phyloP scores from a whole-genome alignment of 192 early-diverging fungal genomes.

The Pecoramyces ruminantium region DNA sequence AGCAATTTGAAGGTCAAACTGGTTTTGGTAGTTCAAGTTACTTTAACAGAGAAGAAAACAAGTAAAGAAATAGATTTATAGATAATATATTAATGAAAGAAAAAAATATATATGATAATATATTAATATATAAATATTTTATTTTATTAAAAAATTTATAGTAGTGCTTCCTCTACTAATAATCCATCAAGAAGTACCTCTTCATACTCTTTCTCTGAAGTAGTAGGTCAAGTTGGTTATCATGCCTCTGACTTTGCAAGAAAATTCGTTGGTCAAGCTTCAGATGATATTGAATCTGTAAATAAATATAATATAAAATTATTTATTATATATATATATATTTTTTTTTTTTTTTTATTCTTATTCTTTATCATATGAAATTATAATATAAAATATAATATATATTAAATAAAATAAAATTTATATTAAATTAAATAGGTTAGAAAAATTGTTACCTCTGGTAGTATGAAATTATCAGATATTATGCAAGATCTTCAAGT shows the following conservation, averaged over 20 bases:
- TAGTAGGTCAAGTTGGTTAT: conserved; percentile 1
- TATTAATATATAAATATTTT: conserved; percentile 2
- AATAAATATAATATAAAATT: no score
- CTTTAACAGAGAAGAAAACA: conserved; percentile 20
- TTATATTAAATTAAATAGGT: background rate
- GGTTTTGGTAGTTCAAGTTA: conserved; percentile 39
- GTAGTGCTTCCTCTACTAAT: background rate
- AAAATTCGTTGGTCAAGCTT: conserved; percentile 32
- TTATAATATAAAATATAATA: no score
- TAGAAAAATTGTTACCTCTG: background rate
- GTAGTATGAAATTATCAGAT: background rate
- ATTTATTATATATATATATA: no score
- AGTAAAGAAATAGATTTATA: no score
- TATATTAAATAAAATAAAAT: background rate
- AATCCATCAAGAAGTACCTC: conserved; percentile 1
- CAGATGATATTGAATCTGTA: conserved; percentile 14
- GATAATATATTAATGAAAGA: no score
- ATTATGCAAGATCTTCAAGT: background rate
- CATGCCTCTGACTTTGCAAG: conserved; percentile 25
- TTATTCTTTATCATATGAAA: no score
- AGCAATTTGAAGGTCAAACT: conserved; percentile 25
- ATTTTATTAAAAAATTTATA: conserved; percentile 7
- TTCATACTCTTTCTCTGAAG: conserved; percentile 1
- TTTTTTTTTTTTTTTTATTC: no score
- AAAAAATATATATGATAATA: no score